Percentiles rank a stretch among this genome's conserved stretches.
phyloP scores from a whole-genome alignment of 2,329 filamentous ascomycete genomes.

The Aspergillus proliferans region DNA sequence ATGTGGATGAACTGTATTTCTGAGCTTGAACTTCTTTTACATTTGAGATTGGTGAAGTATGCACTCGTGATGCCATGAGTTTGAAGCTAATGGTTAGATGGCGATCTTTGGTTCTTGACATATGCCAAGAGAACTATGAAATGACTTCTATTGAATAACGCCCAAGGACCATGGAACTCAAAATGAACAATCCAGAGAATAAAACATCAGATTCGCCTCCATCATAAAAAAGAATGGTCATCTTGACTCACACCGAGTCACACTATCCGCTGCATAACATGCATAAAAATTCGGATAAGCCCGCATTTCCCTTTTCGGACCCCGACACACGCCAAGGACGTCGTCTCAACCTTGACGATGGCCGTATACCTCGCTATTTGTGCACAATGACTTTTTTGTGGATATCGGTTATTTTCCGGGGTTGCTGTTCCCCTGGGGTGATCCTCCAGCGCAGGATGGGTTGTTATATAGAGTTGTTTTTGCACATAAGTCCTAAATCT shows the following conservation, averaged over 20 bases:
- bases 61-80: neutral
- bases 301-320: constrained; percentile 19
- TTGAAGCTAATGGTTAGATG: neutral
- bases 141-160: too few species aligned
- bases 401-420: too few species aligned
- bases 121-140: neutral
- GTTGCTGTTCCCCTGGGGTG: too few species aligned
- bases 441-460: too few species aligned
- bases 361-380: too few species aligned
- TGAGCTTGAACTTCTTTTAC: neutral
- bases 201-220: too few species aligned
- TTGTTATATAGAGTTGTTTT: too few species aligned
- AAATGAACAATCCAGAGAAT: neutral
- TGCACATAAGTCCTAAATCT: too few species aligned
- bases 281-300: neutral
- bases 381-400: too few species aligned
- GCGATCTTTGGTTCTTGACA: neutral
- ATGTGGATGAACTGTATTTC: neutral
- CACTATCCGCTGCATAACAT: neutral
- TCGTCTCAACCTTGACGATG: too few species aligned
- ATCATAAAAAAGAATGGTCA: too few species aligned
- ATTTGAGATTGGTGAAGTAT: neutral
- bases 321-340: constrained; percentile 10
- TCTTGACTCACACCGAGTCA: neutral
- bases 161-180: neutral